Percentiles rank a stretch among this genome's conserved stretches.
Conservation (phyloP, 306 rosid species). For the Acacia acuminata region DNA sequence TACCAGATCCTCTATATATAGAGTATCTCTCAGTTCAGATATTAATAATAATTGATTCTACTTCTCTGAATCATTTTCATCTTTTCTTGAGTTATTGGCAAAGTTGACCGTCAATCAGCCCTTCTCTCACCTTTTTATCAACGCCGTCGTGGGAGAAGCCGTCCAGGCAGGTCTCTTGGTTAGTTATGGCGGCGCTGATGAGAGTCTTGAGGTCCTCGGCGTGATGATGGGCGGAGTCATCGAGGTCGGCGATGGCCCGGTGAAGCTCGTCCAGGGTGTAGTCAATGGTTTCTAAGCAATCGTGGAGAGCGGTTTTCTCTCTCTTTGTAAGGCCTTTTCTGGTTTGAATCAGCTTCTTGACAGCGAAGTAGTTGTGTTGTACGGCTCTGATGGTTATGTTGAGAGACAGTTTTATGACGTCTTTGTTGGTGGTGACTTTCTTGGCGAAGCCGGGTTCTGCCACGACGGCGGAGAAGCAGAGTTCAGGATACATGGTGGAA, state of each 20-base stretch:
- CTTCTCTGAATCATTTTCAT: no score
- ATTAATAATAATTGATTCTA: no score
- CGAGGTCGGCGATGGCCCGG: constrained; percentile 45
- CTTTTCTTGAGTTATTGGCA: no score
- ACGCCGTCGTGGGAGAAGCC: constrained; percentile 74
- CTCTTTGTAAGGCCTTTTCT: constrained; percentile 43
- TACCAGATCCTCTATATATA: no score
- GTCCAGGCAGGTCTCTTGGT: constrained; percentile 85
- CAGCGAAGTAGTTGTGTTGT: constrained; percentile 40
- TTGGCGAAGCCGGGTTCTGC: constrained; percentile 31
- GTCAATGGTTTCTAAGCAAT: constrained; percentile 70
- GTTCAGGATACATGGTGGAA: constrained; percentile 64
- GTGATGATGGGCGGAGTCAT: constrained; percentile 36
- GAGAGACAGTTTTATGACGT: constrained; percentile 54
- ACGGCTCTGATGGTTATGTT: constrained; percentile 53
- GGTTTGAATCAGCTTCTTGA: constrained; percentile 34
- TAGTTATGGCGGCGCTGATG: constrained; percentile 80
- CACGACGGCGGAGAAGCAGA: constrained; percentile 68
- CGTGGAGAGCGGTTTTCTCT: constrained; percentile 65
- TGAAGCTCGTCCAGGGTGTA: constrained; percentile 70
- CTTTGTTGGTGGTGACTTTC: constrained; percentile 45
- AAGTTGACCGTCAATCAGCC: constrained; percentile 41
- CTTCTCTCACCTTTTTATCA: constrained; percentile 48
- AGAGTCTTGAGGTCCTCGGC: constrained; percentile 78
- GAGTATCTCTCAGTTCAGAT: no score